These are phyloP conservation scores for Hyphopichia pseudoburtonii DNA, from an alignment of 1,139 yeast species.

Conservation along the genomic window DNA sequence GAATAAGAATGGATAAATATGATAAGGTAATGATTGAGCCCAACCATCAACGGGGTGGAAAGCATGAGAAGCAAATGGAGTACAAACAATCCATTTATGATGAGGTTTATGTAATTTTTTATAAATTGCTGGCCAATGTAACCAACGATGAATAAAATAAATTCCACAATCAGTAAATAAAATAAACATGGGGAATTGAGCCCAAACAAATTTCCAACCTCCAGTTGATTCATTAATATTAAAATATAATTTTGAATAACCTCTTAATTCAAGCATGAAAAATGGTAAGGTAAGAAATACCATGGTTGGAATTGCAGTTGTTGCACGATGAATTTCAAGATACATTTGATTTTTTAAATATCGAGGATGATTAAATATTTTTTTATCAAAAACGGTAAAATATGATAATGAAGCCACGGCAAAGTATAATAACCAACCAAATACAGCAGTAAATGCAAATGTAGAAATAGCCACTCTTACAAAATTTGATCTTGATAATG, in stretches of 20 bases:
- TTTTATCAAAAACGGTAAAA: conserved; percentile 75
- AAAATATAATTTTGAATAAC: conserved; percentile 77
- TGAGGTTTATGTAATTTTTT: conserved; percentile 94
- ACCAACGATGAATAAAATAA: conserved; percentile 85
- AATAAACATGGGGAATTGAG: conserved; percentile 75
- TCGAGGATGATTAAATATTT: conserved; percentile 92
- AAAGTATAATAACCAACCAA: conserved; percentile 82
- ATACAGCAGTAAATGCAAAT: conserved; percentile 69
- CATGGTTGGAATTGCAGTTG: conserved; percentile 84
- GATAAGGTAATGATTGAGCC: conserved; percentile 90
- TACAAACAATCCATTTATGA: conserved; percentile 98
- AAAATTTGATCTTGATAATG: conserved; percentile 68
- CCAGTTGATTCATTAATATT: conserved; percentile 60
- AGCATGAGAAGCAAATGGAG: conserved; percentile 98
- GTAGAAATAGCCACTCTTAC: conserved; percentile 71
- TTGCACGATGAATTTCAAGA: conserved; percentile 77
- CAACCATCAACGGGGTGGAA: conserved; percentile 98
- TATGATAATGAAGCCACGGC: conserved; percentile 76
- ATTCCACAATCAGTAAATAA: conserved; percentile 93
- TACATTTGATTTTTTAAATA: conserved; percentile 90
- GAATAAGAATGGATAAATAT: conserved; percentile 83
- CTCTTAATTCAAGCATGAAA: conserved; percentile 80
- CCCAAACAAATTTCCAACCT: conserved; percentile 63
- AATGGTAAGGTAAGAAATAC: conserved; percentile 85
- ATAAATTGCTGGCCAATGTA: conserved; percentile 90